phyloP scores from a whole-genome alignment of 805 yeast species.

The Ogataea minuta region DNA sequence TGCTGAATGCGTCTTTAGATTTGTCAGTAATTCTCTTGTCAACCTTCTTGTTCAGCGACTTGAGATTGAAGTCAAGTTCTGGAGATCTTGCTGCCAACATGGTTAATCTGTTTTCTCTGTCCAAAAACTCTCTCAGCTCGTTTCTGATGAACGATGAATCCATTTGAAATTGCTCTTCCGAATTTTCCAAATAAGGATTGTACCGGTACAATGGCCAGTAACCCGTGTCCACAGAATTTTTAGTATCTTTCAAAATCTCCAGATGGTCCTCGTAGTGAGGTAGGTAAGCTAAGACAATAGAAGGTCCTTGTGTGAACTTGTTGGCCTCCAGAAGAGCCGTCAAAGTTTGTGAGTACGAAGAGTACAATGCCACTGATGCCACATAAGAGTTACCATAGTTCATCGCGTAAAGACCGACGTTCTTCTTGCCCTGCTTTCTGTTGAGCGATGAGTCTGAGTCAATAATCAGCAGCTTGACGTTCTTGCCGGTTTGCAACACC shows the following conservation, averaged over 20 bases:
- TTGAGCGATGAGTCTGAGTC: slow-evolving; percentile 74
- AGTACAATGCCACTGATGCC: slow-evolving; percentile 90
- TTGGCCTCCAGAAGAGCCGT: slow-evolving; percentile 91
- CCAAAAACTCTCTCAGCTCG: slow-evolving; percentile 75
- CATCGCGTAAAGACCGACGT: slow-evolving; percentile 93
- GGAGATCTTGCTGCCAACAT: slow-evolving; percentile 71
- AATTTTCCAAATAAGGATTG: slow-evolving; percentile 55
- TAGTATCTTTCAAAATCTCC: slow-evolving; percentile 79
- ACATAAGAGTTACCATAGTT: slow-evolving; percentile 86
- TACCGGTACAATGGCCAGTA: slow-evolving; percentile 94
- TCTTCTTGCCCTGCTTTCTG: slow-evolving; percentile 69
- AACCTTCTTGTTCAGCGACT: slow-evolving; percentile 57
- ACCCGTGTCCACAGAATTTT: slow-evolving; percentile 88
- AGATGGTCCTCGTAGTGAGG: slow-evolving; percentile 77
- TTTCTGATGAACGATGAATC: slow-evolving; percentile 82
- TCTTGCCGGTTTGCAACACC: slow-evolving; percentile 63
- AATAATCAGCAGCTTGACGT: slow-evolving; percentile 79
- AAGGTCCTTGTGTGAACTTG: slow-evolving; percentile 75
- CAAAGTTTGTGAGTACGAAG: slow-evolving; percentile 89
- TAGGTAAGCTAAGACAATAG: slow-evolving; percentile 84
- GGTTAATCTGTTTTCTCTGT: slow-evolving; percentile 85
- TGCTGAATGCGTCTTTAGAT: slow-evolving; percentile 75
- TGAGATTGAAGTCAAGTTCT: slow-evolving; percentile 71
- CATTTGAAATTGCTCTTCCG: slow-evolving; percentile 62
- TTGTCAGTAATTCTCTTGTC: slow-evolving; percentile 51